Conservation (phyloP, 305 asterid genomes). For the Fraxinus platypoda region DNA sequence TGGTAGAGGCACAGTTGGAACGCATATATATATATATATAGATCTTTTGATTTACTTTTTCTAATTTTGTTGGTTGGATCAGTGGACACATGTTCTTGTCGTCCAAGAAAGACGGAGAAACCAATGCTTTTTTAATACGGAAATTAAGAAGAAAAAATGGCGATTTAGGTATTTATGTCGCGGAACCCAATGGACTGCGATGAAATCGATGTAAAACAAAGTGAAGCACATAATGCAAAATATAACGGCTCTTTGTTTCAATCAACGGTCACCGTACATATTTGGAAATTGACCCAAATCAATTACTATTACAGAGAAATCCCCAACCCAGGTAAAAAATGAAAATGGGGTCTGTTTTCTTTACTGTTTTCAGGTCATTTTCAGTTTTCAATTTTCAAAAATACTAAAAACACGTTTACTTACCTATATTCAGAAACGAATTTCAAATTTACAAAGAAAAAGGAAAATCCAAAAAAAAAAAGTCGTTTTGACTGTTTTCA, state of each 20-base stretch:
- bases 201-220: conserved; percentile 6
- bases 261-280: conserved; percentile 11
- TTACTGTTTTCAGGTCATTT: too few species aligned
- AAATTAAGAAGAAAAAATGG: conserved; percentile 2
- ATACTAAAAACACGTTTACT: too few species aligned
- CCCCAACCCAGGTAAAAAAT: neutral
- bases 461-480: too few species aligned
- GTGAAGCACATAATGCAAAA: neutral
- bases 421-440: too few species aligned
- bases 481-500: too few species aligned
- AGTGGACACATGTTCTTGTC: conserved; percentile 41
- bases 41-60: conserved; percentile 9
- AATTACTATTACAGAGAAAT: neutral
- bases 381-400: too few species aligned
- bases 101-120: conserved; percentile 80
- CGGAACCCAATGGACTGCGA: neutral
- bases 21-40: neutral
- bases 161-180: neutral
- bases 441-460: too few species aligned
- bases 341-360: neutral
- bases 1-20: neutral
- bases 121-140: conserved; percentile 28
- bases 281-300: neutral
- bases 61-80: conserved; percentile 32
- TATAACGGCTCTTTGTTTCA: conserved; percentile 15